Conservation (phyloP, 1,284 basidiomycete genomes). For the Cystobasidiaceae sp. region DNA sequence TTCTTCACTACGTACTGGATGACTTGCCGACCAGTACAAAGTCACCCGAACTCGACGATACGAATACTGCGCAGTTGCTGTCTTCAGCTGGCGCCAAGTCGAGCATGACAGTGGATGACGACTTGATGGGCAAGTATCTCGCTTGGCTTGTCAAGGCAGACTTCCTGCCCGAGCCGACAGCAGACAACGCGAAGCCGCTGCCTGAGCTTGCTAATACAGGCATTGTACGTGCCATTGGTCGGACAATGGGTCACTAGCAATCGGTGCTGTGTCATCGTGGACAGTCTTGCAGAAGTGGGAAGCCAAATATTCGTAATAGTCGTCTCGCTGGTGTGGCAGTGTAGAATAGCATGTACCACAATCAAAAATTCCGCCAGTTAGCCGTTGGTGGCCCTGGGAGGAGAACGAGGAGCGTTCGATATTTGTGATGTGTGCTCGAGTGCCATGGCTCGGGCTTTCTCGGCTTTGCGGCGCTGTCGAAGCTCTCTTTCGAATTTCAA, state of each 20-base stretch:
- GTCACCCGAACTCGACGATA: conserved; percentile 83
- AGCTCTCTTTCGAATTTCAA: conserved; percentile 25
- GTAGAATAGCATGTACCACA: too few species aligned
- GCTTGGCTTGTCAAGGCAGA: conserved; percentile 85
- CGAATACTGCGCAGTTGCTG: conserved; percentile 70
- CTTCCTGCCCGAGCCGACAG: conserved; percentile 56
- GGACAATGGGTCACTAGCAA: conserved; percentile 33
- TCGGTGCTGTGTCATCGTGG: too few species aligned
- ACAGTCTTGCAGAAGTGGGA: too few species aligned
- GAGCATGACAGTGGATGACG: conserved; percentile 64
- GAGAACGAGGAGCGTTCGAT: background rate
- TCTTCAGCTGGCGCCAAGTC: conserved; percentile 51
- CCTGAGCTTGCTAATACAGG: conserved; percentile 39
- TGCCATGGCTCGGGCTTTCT: conserved; percentile 1
- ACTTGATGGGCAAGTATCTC: conserved; percentile 80
- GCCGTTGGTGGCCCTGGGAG: too few species aligned
- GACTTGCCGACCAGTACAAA: conserved; percentile 96
- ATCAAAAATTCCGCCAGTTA: too few species aligned
- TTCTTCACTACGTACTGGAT: conserved; percentile 94
- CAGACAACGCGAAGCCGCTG: conserved; percentile 36
- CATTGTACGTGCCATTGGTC: conserved; percentile 43
- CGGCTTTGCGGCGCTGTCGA: background rate
- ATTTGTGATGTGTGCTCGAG: conserved; percentile 20
- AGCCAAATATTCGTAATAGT: too few species aligned
- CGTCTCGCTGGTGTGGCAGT: too few species aligned